Evolutionary conservation across 352 stramenopile genomes (phyloP), one percentile per base, ranked within the genome.

Genomic region (Blastocystis sp.): DNA sequence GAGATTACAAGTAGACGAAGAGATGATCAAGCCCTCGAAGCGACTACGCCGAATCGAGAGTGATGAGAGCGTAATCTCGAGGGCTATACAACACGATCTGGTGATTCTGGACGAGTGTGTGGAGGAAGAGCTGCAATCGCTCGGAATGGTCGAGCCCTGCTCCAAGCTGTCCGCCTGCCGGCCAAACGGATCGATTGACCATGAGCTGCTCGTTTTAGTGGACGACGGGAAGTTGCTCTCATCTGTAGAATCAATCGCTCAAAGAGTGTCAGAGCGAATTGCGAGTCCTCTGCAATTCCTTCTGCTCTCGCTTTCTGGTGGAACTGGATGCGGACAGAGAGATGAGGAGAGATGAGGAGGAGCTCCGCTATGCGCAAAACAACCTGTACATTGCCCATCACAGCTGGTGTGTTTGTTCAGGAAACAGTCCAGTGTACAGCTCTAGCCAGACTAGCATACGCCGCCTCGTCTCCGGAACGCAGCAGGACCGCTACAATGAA

Each of bases 381-480:
- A 56, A 7, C 5, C 48, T 56, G 48, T 56, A 56, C 48, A 56
- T 17, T 56, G 5, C 14, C 5, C 48, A 56, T 7, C 48, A 56
- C 14, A 14, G 14, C 5, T 56, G 48, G 48, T 56, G 48, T 56
- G 48, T 56, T 56, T 56, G 48, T 56, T 56, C 5, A 56, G 14
- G 48, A 56, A 56, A 56, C 48, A 56, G 5, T 14, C 14, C 48
- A 56, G 5, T 56, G 48, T 56, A 56, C 48, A 56, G 14, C 14
- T 56, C 48, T 7, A 17, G 74, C 74, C 10, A 84, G 23, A 52
- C 74, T 84, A 56, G 67, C 56, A 48, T 84, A 84, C 28, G 74
- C 74, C 17, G 23, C 11, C 3, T 34, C 69, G 38, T 84, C 74
- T 38, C 74, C 74, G 1, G 56, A 59, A 21, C 74, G 74, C 56